Percentiles rank a stretch among this genome's conserved stretches.
Evolutionary conservation across 768 basidiomycete genomes (phyloP).

Genomic region (Boletus sp.): DNA sequence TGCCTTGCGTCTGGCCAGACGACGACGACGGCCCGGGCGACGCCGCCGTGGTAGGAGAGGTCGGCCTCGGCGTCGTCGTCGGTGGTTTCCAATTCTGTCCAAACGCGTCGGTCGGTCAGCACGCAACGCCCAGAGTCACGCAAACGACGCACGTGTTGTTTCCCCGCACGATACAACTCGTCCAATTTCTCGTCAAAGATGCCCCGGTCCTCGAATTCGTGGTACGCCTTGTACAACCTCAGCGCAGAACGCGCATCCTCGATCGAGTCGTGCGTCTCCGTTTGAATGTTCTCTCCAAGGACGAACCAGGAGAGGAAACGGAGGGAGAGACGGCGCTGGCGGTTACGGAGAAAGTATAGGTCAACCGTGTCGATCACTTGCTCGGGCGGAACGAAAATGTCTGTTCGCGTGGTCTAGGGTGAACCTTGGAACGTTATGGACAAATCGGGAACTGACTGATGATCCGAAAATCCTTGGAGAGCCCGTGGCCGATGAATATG

Average conservation of each 20-base stretch:
- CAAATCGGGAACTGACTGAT: slow-evolving; percentile 67
- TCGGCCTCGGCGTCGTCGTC: slow-evolving; percentile 6
- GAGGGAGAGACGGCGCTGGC: slow-evolving; percentile 86
- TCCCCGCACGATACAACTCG: slow-evolving; percentile 75
- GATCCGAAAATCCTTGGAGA: slow-evolving; percentile 96
- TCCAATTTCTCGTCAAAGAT: slow-evolving; percentile 87
- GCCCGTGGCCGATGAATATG: slow-evolving; percentile 95
- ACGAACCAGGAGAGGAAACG: slow-evolving; percentile 94
- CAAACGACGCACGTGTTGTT: slow-evolving; percentile 58
- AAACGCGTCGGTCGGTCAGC: not conserved
- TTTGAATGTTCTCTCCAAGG: slow-evolving; percentile 89
- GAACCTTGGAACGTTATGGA: not conserved
- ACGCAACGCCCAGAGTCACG: too few relatives aligned
- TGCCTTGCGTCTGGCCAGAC: not conserved
- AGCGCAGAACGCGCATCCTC: slow-evolving; percentile 91
- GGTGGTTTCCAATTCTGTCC: slow-evolving; percentile 61
- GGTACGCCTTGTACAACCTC: slow-evolving; percentile 79
- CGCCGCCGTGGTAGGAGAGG: not conserved
- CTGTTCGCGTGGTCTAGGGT: slow-evolving; percentile 39
- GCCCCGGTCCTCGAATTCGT: slow-evolving; percentile 69
- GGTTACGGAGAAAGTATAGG: slow-evolving; percentile 80
- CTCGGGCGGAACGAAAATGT: slow-evolving; percentile 92
- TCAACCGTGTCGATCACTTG: slow-evolving; percentile 98
- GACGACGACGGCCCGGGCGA: slow-evolving; percentile 2
- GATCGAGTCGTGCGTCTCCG: slow-evolving; percentile 95